Conservation (phyloP, 164 flowering plant genomes). For the Stephania cephalantha region DNA sequence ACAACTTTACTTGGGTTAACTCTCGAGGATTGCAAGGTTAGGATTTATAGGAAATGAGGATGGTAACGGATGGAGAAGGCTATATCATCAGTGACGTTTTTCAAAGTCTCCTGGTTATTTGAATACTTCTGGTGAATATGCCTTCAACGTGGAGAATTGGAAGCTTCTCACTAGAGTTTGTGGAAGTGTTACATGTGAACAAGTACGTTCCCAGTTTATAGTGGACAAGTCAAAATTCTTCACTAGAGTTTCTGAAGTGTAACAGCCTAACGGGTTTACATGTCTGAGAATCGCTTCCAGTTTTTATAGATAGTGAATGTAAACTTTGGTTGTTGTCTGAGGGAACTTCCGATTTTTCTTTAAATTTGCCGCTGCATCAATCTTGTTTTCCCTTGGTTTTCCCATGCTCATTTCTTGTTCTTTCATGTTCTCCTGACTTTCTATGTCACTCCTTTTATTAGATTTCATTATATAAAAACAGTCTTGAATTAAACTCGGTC, state of each 20-base stretch:
- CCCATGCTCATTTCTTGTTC: not conserved
- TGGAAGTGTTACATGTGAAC: too few species aligned
- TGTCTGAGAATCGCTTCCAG: not conserved
- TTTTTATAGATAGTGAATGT: not conserved
- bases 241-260: not conserved
- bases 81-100: not conserved
- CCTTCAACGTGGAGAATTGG: too few species aligned
- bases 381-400: not conserved
- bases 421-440: not conserved
- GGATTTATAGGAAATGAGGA: not conserved
- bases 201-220: too few species aligned
- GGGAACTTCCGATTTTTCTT: not conserved
- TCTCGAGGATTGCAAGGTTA: not conserved
- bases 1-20: not conserved
- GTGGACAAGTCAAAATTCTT: not conserved
- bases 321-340: not conserved
- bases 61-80: not conserved
- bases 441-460: not conserved
- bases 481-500: not conserved
- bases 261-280: not conserved
- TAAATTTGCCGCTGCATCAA: not conserved
- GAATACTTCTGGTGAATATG: not conserved
- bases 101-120: not conserved
- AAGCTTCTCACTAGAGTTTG: too few species aligned
- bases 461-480: not conserved